Evolutionary conservation across 495 filamentous ascomycete genomes (phyloP).

Genomic region (Alectoria sarmentosa): DNA sequence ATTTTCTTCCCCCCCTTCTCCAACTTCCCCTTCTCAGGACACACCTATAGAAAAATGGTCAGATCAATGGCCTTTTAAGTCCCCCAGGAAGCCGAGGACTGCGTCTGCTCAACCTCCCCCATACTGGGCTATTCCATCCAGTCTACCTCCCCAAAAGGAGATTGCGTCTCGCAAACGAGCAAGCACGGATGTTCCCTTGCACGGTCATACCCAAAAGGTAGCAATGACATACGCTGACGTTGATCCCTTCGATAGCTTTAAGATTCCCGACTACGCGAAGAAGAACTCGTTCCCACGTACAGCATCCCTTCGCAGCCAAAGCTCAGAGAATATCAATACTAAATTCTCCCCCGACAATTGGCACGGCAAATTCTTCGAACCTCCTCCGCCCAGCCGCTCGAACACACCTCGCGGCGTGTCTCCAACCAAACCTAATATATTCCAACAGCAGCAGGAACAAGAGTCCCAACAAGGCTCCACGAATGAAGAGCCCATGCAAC

Average conservation of each 20-base stretch:
- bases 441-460: constrained; percentile 14
- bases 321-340: constrained; percentile 70
- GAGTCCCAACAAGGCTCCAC: constrained; percentile 15
- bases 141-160: constrained; percentile 16
- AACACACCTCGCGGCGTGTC: constrained; percentile 33
- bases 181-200: background rate
- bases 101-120: constrained; percentile 7
- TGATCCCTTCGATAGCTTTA: constrained; percentile 39
- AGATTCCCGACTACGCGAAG: constrained; percentile 32
- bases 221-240: constrained; percentile 21
- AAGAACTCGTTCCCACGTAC: constrained; percentile 34
- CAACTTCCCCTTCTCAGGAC: constrained; percentile 3
- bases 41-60: constrained; percentile 23
- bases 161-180: background rate
- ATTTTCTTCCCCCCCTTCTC: constrained; percentile 24
- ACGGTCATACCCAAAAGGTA: background rate
- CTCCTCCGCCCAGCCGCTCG: constrained; percentile 30
- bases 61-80: constrained; percentile 18
- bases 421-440: constrained; percentile 29
- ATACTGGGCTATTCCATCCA: constrained; percentile 25
- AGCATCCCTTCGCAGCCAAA: constrained; percentile 45
- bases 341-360: constrained; percentile 58
- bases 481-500: background rate
- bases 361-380: constrained; percentile 51
- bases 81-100: constrained; percentile 12